Percentiles rank a stretch among this genome's conserved stretches.
phyloP scores from a whole-genome alignment of 106 monocot genomes.

The Dendrobium chrysotoxum region DNA sequence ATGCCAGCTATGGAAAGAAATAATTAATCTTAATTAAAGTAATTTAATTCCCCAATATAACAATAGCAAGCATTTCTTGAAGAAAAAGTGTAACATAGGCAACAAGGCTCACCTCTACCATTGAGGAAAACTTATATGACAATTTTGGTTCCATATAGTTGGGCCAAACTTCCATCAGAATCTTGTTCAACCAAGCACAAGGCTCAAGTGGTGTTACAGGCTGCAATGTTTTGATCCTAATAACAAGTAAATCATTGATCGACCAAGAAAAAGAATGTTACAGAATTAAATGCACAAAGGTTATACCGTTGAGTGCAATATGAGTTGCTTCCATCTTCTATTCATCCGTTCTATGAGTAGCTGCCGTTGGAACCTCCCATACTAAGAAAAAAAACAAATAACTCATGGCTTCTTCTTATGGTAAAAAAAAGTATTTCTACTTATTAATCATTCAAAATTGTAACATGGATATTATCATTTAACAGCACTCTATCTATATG shows the following conservation, averaged over 20 bases:
- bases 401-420: not conserved
- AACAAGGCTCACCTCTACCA: constrained; percentile 59
- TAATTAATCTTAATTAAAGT: not conserved
- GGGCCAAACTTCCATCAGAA: constrained; percentile 86
- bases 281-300: not conserved
- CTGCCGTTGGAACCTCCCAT: constrained; percentile 69
- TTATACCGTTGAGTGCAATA: constrained; percentile 66
- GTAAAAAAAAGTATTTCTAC: not conserved
- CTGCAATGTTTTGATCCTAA: constrained; percentile 29
- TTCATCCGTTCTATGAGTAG: constrained; percentile 65
- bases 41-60: not conserved
- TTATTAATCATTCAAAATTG: not conserved
- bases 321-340: constrained; percentile 69
- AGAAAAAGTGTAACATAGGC: not conserved
- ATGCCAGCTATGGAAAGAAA: too few relatives aligned
- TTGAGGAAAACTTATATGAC: constrained; percentile 57
- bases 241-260: constrained; percentile 2
- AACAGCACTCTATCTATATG: not conserved
- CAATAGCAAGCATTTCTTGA: not conserved
- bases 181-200: constrained; percentile 81
- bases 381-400: constrained; percentile 22
- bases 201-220: constrained; percentile 76
- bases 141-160: constrained; percentile 90
- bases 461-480: not conserved
- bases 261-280: not conserved